A percentile compares a stretch with the other conserved stretches of the same genome.
These are phyloP conservation scores for Pichia sp. DNA, from an alignment of 1,139 yeast species.

Conservation along the genomic window DNA sequence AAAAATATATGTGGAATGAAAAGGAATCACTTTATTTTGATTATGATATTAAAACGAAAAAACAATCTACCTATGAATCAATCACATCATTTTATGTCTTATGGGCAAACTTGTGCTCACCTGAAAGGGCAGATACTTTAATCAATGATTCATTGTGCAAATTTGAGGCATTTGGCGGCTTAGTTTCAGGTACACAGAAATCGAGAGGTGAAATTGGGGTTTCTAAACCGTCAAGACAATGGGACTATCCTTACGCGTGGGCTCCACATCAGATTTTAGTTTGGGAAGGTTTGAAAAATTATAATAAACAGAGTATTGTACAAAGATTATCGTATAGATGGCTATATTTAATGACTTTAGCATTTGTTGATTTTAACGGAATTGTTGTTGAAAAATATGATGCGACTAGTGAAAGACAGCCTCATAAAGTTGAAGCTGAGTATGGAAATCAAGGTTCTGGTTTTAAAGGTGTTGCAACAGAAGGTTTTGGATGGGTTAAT, in stretches of 20 bases:
- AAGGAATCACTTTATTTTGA: slow-evolving; percentile 75
- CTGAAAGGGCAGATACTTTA: slow-evolving; percentile 64
- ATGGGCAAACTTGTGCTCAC: slow-evolving; percentile 75
- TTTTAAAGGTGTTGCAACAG: slow-evolving; percentile 89
- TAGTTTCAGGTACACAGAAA: slow-evolving; percentile 76
- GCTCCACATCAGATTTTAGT: slow-evolving; percentile 97
- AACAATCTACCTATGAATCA: slow-evolving; percentile 67
- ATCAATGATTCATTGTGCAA: slow-evolving; percentile 56
- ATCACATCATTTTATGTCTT: slow-evolving; percentile 93
- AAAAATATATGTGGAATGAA: slow-evolving; percentile 82
- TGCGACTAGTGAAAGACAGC: slow-evolving; percentile 75
- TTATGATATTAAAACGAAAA: slow-evolving; percentile 57
- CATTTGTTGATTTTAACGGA: slow-evolving; percentile 91
- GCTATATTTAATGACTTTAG: slow-evolving; percentile 84
- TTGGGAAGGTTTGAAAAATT: slow-evolving; percentile 78
- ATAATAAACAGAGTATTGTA: slow-evolving; percentile 62
- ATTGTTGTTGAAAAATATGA: slow-evolving; percentile 95
- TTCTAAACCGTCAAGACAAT: slow-evolving; percentile 80
- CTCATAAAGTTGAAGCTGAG: slow-evolving; percentile 92
- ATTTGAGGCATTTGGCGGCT: slow-evolving; percentile 84
- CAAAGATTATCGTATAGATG: slow-evolving; percentile 78
- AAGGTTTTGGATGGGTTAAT: slow-evolving; percentile 98
- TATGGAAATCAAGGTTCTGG: slow-evolving; percentile 96
- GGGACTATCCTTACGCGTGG: slow-evolving; percentile 99
- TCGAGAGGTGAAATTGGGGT: slow-evolving; percentile 71